phyloP scores from a whole-genome alignment of 805 yeast species.

The Cyberlindnera euphorbiiphila region DNA sequence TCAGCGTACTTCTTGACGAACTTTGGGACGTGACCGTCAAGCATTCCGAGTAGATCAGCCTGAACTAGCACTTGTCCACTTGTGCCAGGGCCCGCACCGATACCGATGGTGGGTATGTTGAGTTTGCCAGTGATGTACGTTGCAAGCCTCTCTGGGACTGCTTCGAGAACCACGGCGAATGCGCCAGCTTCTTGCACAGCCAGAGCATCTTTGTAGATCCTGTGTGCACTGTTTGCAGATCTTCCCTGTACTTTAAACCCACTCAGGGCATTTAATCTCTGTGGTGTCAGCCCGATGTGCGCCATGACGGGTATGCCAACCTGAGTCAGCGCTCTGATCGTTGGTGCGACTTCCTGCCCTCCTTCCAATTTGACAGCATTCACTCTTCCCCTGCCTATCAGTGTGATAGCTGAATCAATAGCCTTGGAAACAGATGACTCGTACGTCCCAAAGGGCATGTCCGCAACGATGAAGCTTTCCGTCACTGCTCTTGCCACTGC shows the following conservation, averaged over 20 bases:
- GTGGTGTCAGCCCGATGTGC: conserved; percentile 92
- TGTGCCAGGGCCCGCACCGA: conserved; percentile 85
- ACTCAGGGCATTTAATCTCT: conserved; percentile 69
- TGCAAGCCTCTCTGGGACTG: conserved; percentile 77
- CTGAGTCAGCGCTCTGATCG: conserved; percentile 51
- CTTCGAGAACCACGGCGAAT: conserved; percentile 73
- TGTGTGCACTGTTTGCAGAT: conserved; percentile 46
- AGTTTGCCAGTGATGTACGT: conserved; percentile 55
- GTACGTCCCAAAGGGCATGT: conserved; percentile 84
- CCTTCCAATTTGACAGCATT: conserved; percentile 89
- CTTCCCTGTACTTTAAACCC: conserved; percentile 89
- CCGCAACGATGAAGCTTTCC: conserved; percentile 69
- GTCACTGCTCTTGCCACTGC: conserved; percentile 73
- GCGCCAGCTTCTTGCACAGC: conserved; percentile 74
- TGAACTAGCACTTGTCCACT: conserved; percentile 90
- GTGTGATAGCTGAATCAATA: conserved; percentile 46
- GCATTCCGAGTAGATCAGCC: conserved; percentile 78
- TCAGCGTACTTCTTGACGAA: conserved; percentile 72
- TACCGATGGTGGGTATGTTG: conserved; percentile 83
- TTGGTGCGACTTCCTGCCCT: conserved; percentile 50
- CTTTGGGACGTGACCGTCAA: conserved; percentile 52
- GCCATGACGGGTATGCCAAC: conserved; percentile 89
- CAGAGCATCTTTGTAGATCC: conserved; percentile 62
- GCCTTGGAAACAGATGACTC: conserved; percentile 67
- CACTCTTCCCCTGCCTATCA: conserved; percentile 50